A percentile compares a stretch with the other conserved stretches of the same genome.
Conservation (phyloP, 768 basidiomycete species). For the Lactarius hengduanensis region DNA sequence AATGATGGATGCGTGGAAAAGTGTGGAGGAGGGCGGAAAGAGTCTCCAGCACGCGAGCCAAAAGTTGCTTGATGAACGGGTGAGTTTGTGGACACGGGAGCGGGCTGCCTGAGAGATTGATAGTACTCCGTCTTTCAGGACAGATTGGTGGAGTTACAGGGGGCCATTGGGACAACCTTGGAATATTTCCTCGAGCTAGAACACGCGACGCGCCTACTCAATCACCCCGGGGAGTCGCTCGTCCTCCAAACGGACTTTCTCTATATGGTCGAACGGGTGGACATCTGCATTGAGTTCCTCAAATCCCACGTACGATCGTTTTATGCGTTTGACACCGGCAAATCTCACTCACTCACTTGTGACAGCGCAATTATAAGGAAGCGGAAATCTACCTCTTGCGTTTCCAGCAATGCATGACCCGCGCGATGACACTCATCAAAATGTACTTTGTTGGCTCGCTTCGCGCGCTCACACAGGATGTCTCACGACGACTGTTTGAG, state of each 20-base stretch:
- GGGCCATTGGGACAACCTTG: constrained; percentile 76
- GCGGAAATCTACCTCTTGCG: constrained; percentile 93
- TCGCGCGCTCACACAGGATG: constrained; percentile 73
- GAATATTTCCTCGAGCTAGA: constrained; percentile 97
- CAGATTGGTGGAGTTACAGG: constrained; percentile 69
- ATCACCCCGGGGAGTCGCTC: constrained; percentile 88
- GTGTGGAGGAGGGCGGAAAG: constrained; percentile 91
- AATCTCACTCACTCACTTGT: not conserved
- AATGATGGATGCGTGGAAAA: constrained; percentile 82
- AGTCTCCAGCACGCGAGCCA: constrained; percentile 92
- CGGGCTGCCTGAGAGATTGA: not conserved
- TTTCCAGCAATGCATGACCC: constrained; percentile 97
- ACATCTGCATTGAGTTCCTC: constrained; percentile 91
- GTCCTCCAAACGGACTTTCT: constrained; percentile 90
- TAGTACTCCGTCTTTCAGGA: constrained; percentile 49
- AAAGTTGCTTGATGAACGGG: constrained; percentile 83
- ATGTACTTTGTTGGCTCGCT: constrained; percentile 93
- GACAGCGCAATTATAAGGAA: constrained; percentile 85
- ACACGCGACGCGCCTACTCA: constrained; percentile 88
- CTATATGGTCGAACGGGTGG: constrained; percentile 94
- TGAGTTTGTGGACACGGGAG: constrained; percentile 40
- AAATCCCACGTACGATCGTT: constrained; percentile 68
- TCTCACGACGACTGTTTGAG: constrained; percentile 70
- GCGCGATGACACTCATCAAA: constrained; percentile 97
- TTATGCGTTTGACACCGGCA: not conserved